Base-by-base conservation (phyloP, 495 filamentous ascomycete genomes). In the Lepidopterella palustris region DNA sequence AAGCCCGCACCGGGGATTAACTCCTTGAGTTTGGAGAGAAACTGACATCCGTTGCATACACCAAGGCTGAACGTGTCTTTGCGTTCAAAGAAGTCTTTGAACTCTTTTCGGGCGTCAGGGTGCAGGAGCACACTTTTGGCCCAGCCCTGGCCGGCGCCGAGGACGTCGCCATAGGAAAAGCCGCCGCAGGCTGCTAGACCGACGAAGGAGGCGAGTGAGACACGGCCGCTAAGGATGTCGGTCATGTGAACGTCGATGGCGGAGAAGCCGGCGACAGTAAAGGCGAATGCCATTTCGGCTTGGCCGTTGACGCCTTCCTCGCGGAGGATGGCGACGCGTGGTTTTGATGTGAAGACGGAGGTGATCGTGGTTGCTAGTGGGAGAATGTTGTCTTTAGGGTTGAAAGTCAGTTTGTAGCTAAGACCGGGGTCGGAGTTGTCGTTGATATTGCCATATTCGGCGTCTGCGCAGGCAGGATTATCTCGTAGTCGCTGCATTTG, bases 11-110 rank as follows among this genome's bases (percentile, higher is more conserved):
- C 93, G 2, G 91, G 92, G 60, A 98, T 95, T 29, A 96, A 74
- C 25, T 85, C 83, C 69, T 87, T 88, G 15, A 98, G 79, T 18
- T 87, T 83, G 11, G 85, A 87, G 21, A 97, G 79, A 83, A 98
- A 96, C 73, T 98, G 93, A 65, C 93, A 97, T 48, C 93, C 93
- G 71, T 98, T 98, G 81, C 93, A 97, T 24, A 97, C 92, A 53
- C 95, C 93, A 0, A 98, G 80, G 6, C 88, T 82, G 73, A 98
- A 98, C 8, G 93, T 97, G 63, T 96, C 88, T 31, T 83, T 81
- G 32, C 95, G 82, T 68, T 86, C 81, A 73, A 98, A 97, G 83
- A 98, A 98, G 6, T 70, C 69, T 63, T 87, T 74, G 75, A 97
- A 95, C 64, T 92, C 85, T 48, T 74, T 76, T 28, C 90, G 83